Base-by-base conservation (phyloP, 129 eudicot genomes). In the Pulicaria dysenterica region DNA sequence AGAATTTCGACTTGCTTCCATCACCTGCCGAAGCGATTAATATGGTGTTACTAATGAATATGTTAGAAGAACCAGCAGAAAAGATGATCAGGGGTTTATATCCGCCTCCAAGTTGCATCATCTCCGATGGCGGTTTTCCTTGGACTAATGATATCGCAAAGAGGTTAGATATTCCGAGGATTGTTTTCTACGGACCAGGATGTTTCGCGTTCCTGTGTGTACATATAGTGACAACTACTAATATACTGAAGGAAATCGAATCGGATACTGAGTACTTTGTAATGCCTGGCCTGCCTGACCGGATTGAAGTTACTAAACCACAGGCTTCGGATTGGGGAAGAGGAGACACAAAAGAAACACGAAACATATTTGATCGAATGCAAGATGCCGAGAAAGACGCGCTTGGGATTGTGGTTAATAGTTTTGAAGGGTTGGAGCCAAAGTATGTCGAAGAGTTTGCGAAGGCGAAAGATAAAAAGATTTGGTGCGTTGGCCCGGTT, bases 401-500 rank as follows among this genome's bases (percentile, higher is more conserved):
- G 6, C 57, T 58, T 13, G 94, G 94, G 47, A 67, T 78, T 36
- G 58, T 90, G 68, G 91, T 80, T 5, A 90, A 90, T 71, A 90
- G 81, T 16, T 90, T 90, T 49, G 81, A 70, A 36, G 96, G 83
- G 77, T 54, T 90, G 16, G 96, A 90, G 81, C 77, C 78, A 1
- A 39, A 65, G 62, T 90, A 87, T 43, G 76, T 90, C 4, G 58
- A 79, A 40, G 89, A 45, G 48, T 80, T 58, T 24, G 31, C 61
- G 10, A 84, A 80, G 74, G 75, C 43, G 7, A 79, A 81, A 76
- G 73, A 76, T 19, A 80, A 43, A 17, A 81, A 48, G 0, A 81
- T 83, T 1, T 89, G 89, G 91, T 84, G 94, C 40, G 43, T 92
- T 15, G 97, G 97, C 12, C 97, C 96, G 6, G 84, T 89, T 48